Evolutionary conservation across 2,329 filamentous ascomycete species (phyloP), one percentile per base, ranked within the genome.

Genomic region (Sphaerulina vaccinii): DNA sequence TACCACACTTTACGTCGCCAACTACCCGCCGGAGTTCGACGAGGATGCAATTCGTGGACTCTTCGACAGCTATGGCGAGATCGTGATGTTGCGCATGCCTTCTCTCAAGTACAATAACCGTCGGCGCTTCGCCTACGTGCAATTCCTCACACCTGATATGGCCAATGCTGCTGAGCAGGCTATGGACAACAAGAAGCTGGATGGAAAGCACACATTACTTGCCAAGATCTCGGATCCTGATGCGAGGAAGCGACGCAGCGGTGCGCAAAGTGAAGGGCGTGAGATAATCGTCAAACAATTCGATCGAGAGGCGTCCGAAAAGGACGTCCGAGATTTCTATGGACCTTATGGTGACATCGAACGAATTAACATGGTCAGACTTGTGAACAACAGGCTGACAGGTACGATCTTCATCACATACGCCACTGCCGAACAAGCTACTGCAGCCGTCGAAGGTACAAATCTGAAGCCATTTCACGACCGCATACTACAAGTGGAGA

Each of bases 111-210:
- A 81, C 70, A 92, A 96, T 64, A 85, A 86, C 1, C 85, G 88
- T 62, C 88, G 93, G 24, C 86, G 93, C 19, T 99, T 99, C 73
- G 96, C 91, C 74, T 99, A 99, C 69, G 79, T 96, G 5, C 89
- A 95, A n/a, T 96, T 96, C 68, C 79, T 84, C 41, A 82, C 83
- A 24, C 71, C 79, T 2, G 77, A 79, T n/a, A 80, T 82, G 46
- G 88, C 90, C 0, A 78, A 82, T 33, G 82, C 81, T 2, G 69
- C 68, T 42, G 91, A 91, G 1, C 86, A 85, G 0, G 73, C 82
- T 52, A 79, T 96, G 42, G 80, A 96, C 64, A 86, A 86, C 21
- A 84, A 79, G 51, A 68, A 84, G 18, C 71, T 95, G 0, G 86
- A 86, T 19, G 83, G 82, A 21, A 80, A 81, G 22, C 84, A 85